Evolutionary conservation across 2,329 filamentous ascomycete species (phyloP), one percentile per base, ranked within the genome.

Genomic region (Eutypella sp.): DNA sequence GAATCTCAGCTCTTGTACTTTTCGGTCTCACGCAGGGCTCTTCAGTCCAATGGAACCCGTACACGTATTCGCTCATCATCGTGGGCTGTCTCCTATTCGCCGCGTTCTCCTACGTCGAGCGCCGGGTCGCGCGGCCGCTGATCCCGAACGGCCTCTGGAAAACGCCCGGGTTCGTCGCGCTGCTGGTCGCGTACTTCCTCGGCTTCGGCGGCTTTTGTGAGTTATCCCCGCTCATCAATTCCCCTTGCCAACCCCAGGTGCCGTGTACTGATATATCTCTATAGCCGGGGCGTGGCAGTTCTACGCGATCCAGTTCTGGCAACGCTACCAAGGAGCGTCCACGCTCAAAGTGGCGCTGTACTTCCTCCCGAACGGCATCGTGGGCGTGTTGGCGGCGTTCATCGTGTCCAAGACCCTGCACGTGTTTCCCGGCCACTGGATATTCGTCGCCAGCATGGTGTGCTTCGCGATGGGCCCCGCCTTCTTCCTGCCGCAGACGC

Each of bases 351-450:
- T 69, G 2, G 68, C 70, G 0, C 53, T 73, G 0, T 73, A 74
- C 41, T 60, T 70, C 18, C 60, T 73, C 1, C 70, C 71, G 2
- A 74, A 74, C 42, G 70, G 63, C 6, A 52, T 74, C 5, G 62
- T 69, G 5, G 71, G 71, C 1, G 63, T 74, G 0, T 49, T 73
- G 4, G 71, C 71, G 1, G 70, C 70, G 1, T 72, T 61, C 55
- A 57, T 74, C n/a, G 71, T 74, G 8, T 69, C 67, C 36, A 66
- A 67, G 24, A 70, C 68, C 1, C 57, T 74, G n/a, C 70, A 74
- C 42, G 50, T 69, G 4, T 61, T 73, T 2, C 69, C 71, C 0
- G 68, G 70, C 1, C 71, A 74, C 41, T 71, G 67, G 51, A 73
- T 74, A 42, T 70, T 72, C 47, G 59, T 67, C 0, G 65, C 65